These are phyloP conservation scores for Aspergillus luchuensis DNA, from an alignment of 2,329 filamentous ascomycete genomes.

Conservation along the genomic window DNA sequence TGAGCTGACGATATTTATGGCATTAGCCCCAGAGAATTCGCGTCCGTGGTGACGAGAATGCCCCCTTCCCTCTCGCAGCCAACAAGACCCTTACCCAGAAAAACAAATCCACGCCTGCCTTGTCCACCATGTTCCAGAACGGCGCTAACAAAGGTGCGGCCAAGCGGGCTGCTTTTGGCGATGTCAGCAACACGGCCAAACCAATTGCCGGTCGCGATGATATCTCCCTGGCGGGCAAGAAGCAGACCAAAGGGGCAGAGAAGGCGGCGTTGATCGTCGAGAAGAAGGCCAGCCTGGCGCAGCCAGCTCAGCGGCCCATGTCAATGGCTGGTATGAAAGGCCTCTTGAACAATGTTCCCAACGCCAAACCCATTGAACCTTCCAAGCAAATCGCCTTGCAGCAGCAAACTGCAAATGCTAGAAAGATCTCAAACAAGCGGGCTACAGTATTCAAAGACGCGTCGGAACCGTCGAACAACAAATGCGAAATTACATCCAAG, in stretches of 20 bases:
- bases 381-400: slow-evolving; percentile 36
- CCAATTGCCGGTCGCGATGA: slow-evolving; percentile 57
- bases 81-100: slow-evolving; percentile 72
- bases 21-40: slow-evolving; percentile 70
- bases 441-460: slow-evolving; percentile 59
- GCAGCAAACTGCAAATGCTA: slow-evolving; percentile 40
- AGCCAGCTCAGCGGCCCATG: slow-evolving; percentile 65
- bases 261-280: slow-evolving; percentile 36
- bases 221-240: slow-evolving; percentile 52
- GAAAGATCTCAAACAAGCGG: slow-evolving; percentile 56
- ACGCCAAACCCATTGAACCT: slow-evolving; percentile 34
- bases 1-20: slow-evolving; percentile 20
- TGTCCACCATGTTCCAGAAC: slow-evolving; percentile 56
- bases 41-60: slow-evolving; percentile 71
- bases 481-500: slow-evolving; percentile 32
- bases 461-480: slow-evolving; percentile 39
- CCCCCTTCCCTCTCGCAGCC: slow-evolving; percentile 49
- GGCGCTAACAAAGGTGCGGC: slow-evolving; percentile 63
- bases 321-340: slow-evolving; percentile 44
- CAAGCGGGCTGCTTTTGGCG: slow-evolving; percentile 78
- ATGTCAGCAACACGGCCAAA: slow-evolving; percentile 71
- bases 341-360: slow-evolving; percentile 37
- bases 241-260: slow-evolving; percentile 35
- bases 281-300: slow-evolving; percentile 52
- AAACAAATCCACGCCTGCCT: slow-evolving; percentile 74